These are phyloP conservation scores for Rusavskia elegans DNA, from an alignment of 495 filamentous ascomycete species.

Conservation along the genomic window DNA sequence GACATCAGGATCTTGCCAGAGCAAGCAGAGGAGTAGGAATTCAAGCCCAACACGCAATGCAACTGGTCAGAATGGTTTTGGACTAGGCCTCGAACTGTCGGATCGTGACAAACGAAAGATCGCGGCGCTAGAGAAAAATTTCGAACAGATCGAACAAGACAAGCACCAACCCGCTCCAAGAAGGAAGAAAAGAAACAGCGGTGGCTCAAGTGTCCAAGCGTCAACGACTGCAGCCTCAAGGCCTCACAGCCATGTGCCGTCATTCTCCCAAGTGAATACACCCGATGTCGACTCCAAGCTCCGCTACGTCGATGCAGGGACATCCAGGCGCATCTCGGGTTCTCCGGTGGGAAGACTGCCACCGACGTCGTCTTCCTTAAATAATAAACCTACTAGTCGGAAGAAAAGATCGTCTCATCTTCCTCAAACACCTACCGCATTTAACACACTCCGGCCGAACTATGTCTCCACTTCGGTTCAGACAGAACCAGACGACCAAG, in stretches of 20 bases:
- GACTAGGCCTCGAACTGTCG: constrained; percentile 49
- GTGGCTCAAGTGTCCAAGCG: constrained; percentile 22
- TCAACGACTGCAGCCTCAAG: constrained; percentile 12
- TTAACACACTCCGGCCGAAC: constrained; percentile 15
- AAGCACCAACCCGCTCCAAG: constrained; percentile 23
- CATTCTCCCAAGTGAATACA: constrained; percentile 13
- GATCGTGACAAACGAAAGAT: constrained; percentile 81
- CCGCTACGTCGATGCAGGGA: constrained; percentile 11
- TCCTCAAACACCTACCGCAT: constrained; percentile 15
- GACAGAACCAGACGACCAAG: constrained; percentile 22
- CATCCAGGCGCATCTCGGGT: constrained; percentile 7
- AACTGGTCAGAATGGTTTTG: constrained; percentile 31
- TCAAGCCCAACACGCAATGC: constrained; percentile 45
- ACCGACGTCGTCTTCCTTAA: neutral
- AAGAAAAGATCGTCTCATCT: constrained; percentile 20
- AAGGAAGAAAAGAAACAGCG: constrained; percentile 32
- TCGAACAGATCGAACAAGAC: constrained; percentile 41
- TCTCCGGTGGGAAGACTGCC: constrained; percentile 7
- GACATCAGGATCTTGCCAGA: constrained; percentile 55
- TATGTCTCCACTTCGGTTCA: constrained; percentile 34
- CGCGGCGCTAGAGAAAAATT: constrained; percentile 63
- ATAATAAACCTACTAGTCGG: neutral
- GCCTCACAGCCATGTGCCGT: constrained; percentile 7
- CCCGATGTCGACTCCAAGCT: constrained; percentile 5
- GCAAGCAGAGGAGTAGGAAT: constrained; percentile 67